phyloP scores from a whole-genome alignment of 305 asterid genomes.

The Ajuga reptans region DNA sequence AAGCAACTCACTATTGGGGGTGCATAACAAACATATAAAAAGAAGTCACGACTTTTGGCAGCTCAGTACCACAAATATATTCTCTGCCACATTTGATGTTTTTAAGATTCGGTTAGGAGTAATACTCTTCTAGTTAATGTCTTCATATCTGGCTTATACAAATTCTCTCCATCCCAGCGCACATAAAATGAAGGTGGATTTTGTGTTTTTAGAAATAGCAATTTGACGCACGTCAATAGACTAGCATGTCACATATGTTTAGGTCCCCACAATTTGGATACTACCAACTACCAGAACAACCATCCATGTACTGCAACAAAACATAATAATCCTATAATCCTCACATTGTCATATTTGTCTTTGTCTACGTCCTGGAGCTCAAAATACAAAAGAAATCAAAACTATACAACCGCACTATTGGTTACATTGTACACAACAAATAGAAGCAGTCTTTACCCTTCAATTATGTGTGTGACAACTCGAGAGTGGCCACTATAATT shows the following conservation, averaged over 20 bases:
- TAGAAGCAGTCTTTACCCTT: conserved; percentile 2
- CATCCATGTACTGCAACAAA: neutral
- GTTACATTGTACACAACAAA: conserved; percentile 2
- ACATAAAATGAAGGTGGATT: conserved; percentile 6
- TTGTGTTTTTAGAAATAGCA: neutral
- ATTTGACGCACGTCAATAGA: conserved; percentile 9
- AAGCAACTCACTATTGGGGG: conserved; percentile 4
- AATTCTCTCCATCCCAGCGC: conserved; percentile 4
- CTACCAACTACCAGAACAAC: neutral
- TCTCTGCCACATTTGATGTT: conserved; percentile 2
- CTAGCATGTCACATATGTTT: neutral
- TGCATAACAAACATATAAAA: neutral
- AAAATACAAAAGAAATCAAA: neutral
- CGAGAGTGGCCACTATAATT: neutral
- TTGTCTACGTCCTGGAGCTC: neutral
- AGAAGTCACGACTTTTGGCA: conserved; percentile 1
- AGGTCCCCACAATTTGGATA: conserved; percentile 14
- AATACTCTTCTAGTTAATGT: neutral
- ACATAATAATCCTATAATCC: neutral
- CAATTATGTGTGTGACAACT: neutral
- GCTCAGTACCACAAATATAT: neutral
- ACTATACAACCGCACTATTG: neutral
- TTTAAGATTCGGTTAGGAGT: neutral
- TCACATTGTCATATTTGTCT: neutral
- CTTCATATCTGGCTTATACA: neutral